Evolutionary conservation across 2,329 filamentous ascomycete genomes (phyloP), one percentile per base, ranked within the genome.

Genomic region (Penicillium sp.): DNA sequence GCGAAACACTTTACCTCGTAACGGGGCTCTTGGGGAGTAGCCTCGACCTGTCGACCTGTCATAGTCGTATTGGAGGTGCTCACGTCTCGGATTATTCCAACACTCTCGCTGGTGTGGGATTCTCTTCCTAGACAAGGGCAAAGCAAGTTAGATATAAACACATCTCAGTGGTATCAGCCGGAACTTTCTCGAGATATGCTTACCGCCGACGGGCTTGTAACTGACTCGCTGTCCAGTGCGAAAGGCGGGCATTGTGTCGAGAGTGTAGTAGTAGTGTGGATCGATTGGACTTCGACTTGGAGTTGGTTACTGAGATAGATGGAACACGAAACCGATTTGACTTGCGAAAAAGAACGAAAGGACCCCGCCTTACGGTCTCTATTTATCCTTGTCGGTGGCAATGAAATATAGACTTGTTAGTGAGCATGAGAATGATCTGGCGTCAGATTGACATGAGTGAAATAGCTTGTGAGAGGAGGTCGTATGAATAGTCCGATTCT

Each of bases 121-220:
- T 76, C 67, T 17, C 74, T 72, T 26, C 79, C 79, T 81, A 45
- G 15, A 4, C 5, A n/a, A 28, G 17, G 13, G 33, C 1, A 22
- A 28, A 53, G 28, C 58, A 17, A 38, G 22, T 51, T 30, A 59
- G 53, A 59, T 28, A 53, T 51, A 15, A 24, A 24, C 12, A 26
- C 24, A 10, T 35, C 4, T 4, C n/a, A 13, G 13, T 33, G 12
- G 12, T 33, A 33, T 33, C 10, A 33, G 30, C 12, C 30, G 30
- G 30, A 12, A 12, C 4, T 40, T n/a, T 15, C 15, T 4, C 3
- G 22, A 40, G 10, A 5, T 12, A 38, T 1, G 40, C 51, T 22
- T 70, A 80, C 78, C 78, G 45, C 78, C 78, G 22, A 80, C 76
- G 26, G 78, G 78, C 65, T 78, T 79, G 66, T 80, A 80, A 53